phyloP scores from a whole-genome alignment of 495 filamentous ascomycete species.

The Aspergillus panamensis region DNA sequence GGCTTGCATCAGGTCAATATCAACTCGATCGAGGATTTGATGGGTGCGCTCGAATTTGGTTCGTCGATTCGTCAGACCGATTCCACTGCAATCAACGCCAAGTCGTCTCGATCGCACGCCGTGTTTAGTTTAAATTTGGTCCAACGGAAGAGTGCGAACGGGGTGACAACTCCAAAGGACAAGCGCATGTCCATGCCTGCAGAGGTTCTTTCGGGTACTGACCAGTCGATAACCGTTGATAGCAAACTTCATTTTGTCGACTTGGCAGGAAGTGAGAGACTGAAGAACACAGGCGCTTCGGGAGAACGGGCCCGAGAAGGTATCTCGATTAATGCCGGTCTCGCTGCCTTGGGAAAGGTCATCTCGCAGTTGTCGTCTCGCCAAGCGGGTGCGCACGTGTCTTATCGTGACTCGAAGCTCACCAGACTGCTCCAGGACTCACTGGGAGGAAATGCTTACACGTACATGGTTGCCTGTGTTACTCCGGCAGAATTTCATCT shows the following conservation, averaged over 20 bases:
- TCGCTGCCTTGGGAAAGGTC: constrained; percentile 94
- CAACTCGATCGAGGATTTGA: constrained; percentile 87
- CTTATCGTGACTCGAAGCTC: constrained; percentile 95
- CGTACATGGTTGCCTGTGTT: constrained; percentile 99
- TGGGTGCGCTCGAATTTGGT: constrained; percentile 84
- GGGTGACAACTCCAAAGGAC: constrained; percentile 55
- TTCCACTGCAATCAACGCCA: constrained; percentile 97
- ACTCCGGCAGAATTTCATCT: constrained; percentile 96
- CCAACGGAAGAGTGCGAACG: constrained; percentile 67
- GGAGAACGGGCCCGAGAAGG: constrained; percentile 95
- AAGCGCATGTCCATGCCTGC: constrained; percentile 89
- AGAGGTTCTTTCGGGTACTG: constrained; percentile 68
- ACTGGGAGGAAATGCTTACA: constrained; percentile 95
- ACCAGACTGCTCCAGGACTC: constrained; percentile 96
- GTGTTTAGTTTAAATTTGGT: constrained; percentile 95
- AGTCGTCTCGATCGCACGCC: constrained; percentile 97
- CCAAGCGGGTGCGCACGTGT: constrained; percentile 84
- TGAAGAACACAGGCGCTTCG: constrained; percentile 96
- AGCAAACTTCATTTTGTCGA: constrained; percentile 99
- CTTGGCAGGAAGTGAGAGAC: constrained; percentile 90
- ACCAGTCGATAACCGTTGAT: constrained; percentile 79
- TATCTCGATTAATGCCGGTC: constrained; percentile 96
- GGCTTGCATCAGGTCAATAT: constrained; percentile 85
- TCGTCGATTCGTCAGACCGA: constrained; percentile 96
- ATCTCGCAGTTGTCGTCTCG: constrained; percentile 96